phyloP scores from a whole-genome alignment of 1,284 basidiomycete species.

The Moesziomyces sp. region DNA sequence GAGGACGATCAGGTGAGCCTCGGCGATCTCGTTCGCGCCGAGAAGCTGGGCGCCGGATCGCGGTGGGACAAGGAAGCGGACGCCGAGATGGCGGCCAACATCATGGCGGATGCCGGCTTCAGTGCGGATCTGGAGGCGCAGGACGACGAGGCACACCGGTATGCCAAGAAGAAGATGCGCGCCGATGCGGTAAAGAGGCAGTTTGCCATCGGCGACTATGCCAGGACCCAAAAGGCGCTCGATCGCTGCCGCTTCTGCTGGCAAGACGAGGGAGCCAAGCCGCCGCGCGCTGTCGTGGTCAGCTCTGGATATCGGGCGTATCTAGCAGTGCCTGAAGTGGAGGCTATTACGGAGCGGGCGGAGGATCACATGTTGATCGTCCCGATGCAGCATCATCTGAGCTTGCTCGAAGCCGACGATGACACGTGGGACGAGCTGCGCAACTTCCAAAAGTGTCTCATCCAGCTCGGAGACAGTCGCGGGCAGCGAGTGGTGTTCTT shows the following conservation, averaged over 20 bases:
- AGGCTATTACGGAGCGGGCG: slow-evolving; percentile 81
- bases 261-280: slow-evolving; percentile 70
- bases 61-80: slow-evolving; percentile 91
- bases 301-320: slow-evolving; percentile 90
- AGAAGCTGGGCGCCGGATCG: slow-evolving; percentile 86
- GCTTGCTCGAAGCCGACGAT: slow-evolving; percentile 91
- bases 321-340: slow-evolving; percentile 83
- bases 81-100: slow-evolving; percentile 85
- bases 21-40: slow-evolving; percentile 91
- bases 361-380: slow-evolving; percentile 86
- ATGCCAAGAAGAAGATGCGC: slow-evolving; percentile 92
- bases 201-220: slow-evolving; percentile 95
- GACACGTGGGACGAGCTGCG: slow-evolving; percentile 82
- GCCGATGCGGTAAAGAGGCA: slow-evolving; percentile 94
- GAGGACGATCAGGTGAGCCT: slow-evolving; percentile 88
- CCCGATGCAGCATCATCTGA: slow-evolving; percentile 86
- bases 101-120: slow-evolving; percentile 87
- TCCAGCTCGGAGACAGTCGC: slow-evolving; percentile 85
- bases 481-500: slow-evolving; percentile 92
- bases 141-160: slow-evolving; percentile 92
- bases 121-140: slow-evolving; percentile 82
- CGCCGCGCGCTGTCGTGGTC: slow-evolving; percentile 84
- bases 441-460: slow-evolving; percentile 99
- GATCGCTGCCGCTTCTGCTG: slow-evolving; percentile 77
- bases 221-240: slow-evolving; percentile 88